Evolutionary conservation across 257 asterid genomes (phyloP).

Genomic region (Craterostigma plantagineum): DNA sequence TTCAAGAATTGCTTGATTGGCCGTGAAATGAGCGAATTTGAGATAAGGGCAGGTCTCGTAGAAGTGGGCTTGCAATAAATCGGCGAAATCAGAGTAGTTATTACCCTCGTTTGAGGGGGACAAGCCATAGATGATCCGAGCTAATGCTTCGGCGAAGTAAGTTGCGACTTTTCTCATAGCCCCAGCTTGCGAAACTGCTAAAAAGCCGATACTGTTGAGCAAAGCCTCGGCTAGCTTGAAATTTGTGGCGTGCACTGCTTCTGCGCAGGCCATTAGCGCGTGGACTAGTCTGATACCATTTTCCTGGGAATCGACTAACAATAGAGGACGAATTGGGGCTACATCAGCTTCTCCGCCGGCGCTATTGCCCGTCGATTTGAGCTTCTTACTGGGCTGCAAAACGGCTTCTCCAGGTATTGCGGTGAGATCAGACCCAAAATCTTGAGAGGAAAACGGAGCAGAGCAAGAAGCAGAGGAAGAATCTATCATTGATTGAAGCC

Average conservation of each 20-base stretch:
- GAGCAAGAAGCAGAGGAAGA: slow-evolving; percentile 1
- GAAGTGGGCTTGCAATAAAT: slow-evolving; percentile 60
- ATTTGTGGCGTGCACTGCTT: slow-evolving; percentile 41
- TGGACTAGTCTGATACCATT: slow-evolving; percentile 60
- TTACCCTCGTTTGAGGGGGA: slow-evolving; percentile 30
- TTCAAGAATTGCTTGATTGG: slow-evolving; percentile 75
- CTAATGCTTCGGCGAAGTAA: slow-evolving; percentile 63
- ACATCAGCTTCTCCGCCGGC: slow-evolving; percentile 7
- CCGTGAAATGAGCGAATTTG: slow-evolving; percentile 79
- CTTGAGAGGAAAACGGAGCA: slow-evolving; percentile 1
- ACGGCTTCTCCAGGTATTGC: slow-evolving; percentile 62
- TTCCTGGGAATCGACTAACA: slow-evolving; percentile 68
- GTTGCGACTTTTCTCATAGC: slow-evolving; percentile 80
- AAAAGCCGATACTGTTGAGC: slow-evolving; percentile 21
- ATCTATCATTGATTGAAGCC: slow-evolving; percentile 39
- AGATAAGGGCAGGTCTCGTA: slow-evolving; percentile 77
- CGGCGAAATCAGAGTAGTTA: slow-evolving; percentile 35
- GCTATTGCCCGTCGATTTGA: neutral
- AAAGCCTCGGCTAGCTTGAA: slow-evolving; percentile 33
- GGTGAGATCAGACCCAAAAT: slow-evolving; percentile 12
- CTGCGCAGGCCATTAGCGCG: slow-evolving; percentile 55
- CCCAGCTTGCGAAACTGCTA: slow-evolving; percentile 63
- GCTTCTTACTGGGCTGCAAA: neutral
- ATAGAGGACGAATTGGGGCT: slow-evolving; percentile 21
- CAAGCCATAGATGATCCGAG: slow-evolving; percentile 39